Conservation (phyloP, 345 rosid species). For the Carallia pectinifolia region DNA sequence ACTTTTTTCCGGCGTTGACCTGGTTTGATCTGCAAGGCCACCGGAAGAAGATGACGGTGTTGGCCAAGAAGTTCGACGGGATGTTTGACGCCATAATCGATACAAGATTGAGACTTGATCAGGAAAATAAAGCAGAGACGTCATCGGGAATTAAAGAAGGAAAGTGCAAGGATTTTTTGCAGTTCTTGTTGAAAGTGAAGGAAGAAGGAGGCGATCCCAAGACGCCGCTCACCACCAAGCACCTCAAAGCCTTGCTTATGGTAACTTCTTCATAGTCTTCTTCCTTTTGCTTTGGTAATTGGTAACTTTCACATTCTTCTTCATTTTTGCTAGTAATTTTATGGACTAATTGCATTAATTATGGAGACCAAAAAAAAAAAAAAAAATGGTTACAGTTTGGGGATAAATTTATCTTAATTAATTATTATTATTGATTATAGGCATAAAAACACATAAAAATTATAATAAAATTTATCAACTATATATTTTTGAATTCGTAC, state of each 20-base stretch:
- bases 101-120: conserved; percentile 26
- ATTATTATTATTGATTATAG: too few relatives aligned
- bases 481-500: too few relatives aligned
- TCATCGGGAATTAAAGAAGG: conserved; percentile 1
- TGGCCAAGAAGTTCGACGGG: conserved; percentile 31
- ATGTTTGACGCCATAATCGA: conserved; percentile 41
- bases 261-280: conserved; percentile 18
- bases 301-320: too few relatives aligned
- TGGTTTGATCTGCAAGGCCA: conserved; percentile 61
- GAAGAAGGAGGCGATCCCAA: conserved; percentile 36
- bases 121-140: neutral
- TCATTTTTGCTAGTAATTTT: too few relatives aligned
- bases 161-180: conserved; percentile 46
- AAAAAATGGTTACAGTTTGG: too few relatives aligned
- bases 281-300: neutral
- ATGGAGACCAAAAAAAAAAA: too few relatives aligned
- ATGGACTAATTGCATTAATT: too few relatives aligned
- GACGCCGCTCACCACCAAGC: conserved; percentile 36
- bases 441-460: too few relatives aligned
- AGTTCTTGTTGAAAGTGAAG: conserved; percentile 40
- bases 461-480: too few relatives aligned
- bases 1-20: conserved; percentile 50
- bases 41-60: conserved; percentile 27
- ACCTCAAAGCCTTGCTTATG: conserved; percentile 56
- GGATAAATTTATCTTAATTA: too few relatives aligned